Percentiles rank a stretch among this genome's conserved stretches.
Conservation (phyloP, 371 early-diverging fungal species). For the Cokeromyces recurvatus region DNA sequence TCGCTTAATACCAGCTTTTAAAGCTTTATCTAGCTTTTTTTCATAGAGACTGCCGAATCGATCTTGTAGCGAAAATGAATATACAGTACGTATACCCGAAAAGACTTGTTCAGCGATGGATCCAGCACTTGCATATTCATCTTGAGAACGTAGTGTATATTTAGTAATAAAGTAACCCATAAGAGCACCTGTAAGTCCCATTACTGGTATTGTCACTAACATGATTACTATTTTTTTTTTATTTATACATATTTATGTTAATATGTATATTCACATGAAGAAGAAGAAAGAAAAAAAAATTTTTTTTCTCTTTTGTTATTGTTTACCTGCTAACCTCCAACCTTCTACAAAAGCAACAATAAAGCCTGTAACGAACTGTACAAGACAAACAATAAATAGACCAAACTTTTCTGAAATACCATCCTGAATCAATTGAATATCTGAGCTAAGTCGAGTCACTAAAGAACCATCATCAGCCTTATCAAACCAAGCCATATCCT, state of each 20-base stretch:
- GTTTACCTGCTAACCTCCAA: conserved; percentile 66
- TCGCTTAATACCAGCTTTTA: conserved; percentile 50
- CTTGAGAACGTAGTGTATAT: conserved; percentile 33
- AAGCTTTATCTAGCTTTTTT: conserved; percentile 48
- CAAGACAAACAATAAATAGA: conserved; percentile 57
- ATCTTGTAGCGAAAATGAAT: conserved; percentile 76
- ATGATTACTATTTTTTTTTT: too few relatives aligned
- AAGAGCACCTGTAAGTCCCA: conserved; percentile 46
- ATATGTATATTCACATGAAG: too few relatives aligned
- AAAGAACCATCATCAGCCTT: conserved; percentile 61
- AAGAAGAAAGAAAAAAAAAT: not conserved
- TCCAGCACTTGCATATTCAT: conserved; percentile 44
- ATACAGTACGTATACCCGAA: conserved; percentile 82
- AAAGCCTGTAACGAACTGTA: conserved; percentile 83
- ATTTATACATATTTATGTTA: too few relatives aligned
- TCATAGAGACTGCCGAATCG: conserved; percentile 65
- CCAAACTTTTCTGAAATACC: conserved; percentile 88
- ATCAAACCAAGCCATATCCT: conserved; percentile 94
- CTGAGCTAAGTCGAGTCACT: conserved; percentile 72
- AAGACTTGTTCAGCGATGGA: conserved; percentile 66
- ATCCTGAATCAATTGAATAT: conserved; percentile 79
- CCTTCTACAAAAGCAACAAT: conserved; percentile 82
- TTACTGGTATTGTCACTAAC: conserved; percentile 61
- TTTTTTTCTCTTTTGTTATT: not conserved
- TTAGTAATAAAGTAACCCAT: conserved; percentile 70